Conservation (phyloP, 176 grass and related monocot genomes). For the Olyra latifolia region DNA sequence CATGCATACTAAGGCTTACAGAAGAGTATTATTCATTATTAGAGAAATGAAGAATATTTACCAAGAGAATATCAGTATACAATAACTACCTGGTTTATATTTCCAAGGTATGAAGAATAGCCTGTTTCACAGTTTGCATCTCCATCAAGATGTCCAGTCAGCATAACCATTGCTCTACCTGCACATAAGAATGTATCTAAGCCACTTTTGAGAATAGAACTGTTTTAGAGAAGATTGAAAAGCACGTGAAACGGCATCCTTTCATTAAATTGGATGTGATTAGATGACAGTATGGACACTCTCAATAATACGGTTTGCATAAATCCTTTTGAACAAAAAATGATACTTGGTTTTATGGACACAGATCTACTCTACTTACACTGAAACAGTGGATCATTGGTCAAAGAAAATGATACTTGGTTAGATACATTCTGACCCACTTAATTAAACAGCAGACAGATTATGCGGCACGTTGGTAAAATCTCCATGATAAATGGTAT, state of each 20-base stretch:
- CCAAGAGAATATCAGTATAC: too few species aligned
- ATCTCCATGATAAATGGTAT: slow-evolving; percentile 7
- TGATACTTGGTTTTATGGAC: neutral
- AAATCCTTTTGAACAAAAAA: neutral
- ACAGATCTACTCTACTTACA: neutral
- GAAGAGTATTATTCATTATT: too few species aligned
- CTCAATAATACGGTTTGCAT: neutral
- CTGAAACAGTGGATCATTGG: neutral
- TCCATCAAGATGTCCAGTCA: too few species aligned
- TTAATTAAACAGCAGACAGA: slow-evolving; percentile 29
- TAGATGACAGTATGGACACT: neutral
- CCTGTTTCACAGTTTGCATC: too few species aligned
- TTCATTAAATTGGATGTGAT: neutral
- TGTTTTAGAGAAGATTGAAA: neutral
- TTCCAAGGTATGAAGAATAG: too few species aligned
- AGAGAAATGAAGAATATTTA: too few species aligned
- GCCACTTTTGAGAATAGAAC: slow-evolving; percentile 7
- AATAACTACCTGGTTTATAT: too few species aligned
- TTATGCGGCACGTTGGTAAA: slow-evolving; percentile 20
- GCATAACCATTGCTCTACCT: too few species aligned
- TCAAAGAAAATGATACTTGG: too few species aligned
- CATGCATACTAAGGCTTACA: too few species aligned
- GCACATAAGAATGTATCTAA: slow-evolving; percentile 51
- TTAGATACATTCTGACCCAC: neutral
- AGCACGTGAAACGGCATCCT: neutral